phyloP scores from a whole-genome alignment of 2,329 filamentous ascomycete genomes.

The Penicillium brasilianum region DNA sequence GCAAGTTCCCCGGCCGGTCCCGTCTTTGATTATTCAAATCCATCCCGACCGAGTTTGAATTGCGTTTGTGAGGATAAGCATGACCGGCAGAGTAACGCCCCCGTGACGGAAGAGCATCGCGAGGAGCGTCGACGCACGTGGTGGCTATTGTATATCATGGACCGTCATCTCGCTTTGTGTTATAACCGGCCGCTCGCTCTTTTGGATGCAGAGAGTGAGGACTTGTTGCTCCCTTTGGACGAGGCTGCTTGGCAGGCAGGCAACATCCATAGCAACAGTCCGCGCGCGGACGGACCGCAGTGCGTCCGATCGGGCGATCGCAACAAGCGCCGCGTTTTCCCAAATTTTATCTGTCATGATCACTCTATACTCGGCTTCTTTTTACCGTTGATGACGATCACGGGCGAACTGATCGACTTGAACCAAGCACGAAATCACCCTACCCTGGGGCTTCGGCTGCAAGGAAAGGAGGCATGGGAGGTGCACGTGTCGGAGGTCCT shows the following conservation, averaged over 20 bases:
- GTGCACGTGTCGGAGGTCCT: conserved; percentile 78
- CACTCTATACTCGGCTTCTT: conserved; percentile 93
- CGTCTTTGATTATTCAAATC: conserved; percentile 51
- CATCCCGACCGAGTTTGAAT: conserved; percentile 40
- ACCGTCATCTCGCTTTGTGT: conserved; percentile 86
- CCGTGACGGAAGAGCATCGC: conserved; percentile 76
- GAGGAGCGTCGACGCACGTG: conserved; percentile 89
- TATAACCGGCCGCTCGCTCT: conserved; percentile 90
- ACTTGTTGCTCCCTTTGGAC: conserved; percentile 82
- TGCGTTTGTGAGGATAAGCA: conserved; percentile 41
- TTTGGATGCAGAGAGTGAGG: conserved; percentile 85
- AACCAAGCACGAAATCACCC: conserved; percentile 90
- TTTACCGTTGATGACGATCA: conserved; percentile 89
- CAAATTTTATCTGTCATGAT: conserved; percentile 80
- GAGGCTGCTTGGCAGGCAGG: conserved; percentile 86
- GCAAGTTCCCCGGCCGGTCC: conserved; percentile 57
- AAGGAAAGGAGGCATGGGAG: conserved; percentile 77
- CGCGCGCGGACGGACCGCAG: conserved; percentile 43
- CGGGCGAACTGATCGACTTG: conserved; percentile 88
- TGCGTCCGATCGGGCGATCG: conserved; percentile 41
- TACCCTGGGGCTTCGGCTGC: conserved; percentile 75
- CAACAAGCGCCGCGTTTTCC: conserved; percentile 66
- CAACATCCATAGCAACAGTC: conserved; percentile 67
- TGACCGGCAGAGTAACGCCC: conserved; percentile 31
- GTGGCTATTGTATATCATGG: conserved; percentile 93